A percentile compares a stretch with the other conserved stretches of the same genome.
These are phyloP conservation scores for Ophiostoma fasciatum DNA, from an alignment of 2,329 filamentous ascomycete genomes.

Conservation along the genomic window DNA sequence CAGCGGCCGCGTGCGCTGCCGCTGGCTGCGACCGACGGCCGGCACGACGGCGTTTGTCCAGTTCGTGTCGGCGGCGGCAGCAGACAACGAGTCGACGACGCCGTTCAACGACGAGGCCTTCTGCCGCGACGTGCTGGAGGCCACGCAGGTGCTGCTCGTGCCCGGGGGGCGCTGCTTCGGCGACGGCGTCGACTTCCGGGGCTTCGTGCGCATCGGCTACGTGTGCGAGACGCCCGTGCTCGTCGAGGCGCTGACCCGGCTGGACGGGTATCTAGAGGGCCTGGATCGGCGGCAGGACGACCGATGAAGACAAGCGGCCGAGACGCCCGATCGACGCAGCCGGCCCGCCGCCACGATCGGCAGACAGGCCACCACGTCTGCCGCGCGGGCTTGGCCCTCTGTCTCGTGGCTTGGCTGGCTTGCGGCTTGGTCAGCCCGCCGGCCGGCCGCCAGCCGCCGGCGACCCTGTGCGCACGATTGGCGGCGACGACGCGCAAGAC, in stretches of 20 bases:
- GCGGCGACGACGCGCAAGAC: too few species aligned
- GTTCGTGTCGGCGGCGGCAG: slow-evolving; percentile 39
- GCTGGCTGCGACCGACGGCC: slow-evolving; percentile 60
- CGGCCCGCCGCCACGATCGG: too few species aligned
- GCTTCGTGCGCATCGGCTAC: slow-evolving; percentile 66
- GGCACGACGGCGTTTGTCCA: slow-evolving; percentile 69
- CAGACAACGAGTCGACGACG: slow-evolving; percentile 15
- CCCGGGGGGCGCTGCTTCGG: slow-evolving; percentile 67
- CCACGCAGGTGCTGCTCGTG: slow-evolving; percentile 58
- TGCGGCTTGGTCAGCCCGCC: too few species aligned
- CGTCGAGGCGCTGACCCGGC: slow-evolving; percentile 43
- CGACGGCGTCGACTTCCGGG: slow-evolving; percentile 46
- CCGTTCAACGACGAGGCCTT: slow-evolving; percentile 60
- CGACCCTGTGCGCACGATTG: too few species aligned
- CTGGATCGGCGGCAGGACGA: not conserved
- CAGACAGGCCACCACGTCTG: too few species aligned
- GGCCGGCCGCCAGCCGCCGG: too few species aligned
- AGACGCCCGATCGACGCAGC: too few species aligned
- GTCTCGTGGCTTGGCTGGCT: too few species aligned
- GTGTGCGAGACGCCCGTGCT: slow-evolving; percentile 58
- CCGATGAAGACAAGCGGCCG: too few species aligned
- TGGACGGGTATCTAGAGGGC: slow-evolving; percentile 25
- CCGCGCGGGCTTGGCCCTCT: too few species aligned
- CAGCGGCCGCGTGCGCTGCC: slow-evolving; percentile 25
- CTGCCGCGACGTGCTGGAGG: slow-evolving; percentile 51